Conservation (phyloP, 495 filamentous ascomycete genomes). For the Neurospora pannonica region DNA sequence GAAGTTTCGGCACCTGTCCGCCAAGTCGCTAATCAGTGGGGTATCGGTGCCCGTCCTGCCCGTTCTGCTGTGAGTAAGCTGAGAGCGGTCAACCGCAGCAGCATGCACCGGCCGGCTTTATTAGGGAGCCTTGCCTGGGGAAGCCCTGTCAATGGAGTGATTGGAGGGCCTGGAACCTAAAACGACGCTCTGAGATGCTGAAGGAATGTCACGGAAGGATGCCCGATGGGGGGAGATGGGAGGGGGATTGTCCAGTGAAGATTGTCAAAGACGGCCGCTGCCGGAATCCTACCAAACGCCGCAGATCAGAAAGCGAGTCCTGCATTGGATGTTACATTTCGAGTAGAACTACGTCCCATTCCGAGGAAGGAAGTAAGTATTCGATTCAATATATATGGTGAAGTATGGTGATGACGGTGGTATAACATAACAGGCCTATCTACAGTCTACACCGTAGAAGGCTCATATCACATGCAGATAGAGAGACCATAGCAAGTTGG, state of each 20-base stretch:
- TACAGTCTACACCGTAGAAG: neutral
- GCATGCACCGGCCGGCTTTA: neutral
- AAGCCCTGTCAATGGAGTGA: neutral
- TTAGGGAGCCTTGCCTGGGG: neutral
- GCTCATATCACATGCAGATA: neutral
- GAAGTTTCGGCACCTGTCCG: neutral
- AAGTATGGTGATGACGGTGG: neutral
- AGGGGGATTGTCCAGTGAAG: neutral
- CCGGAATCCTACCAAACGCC: neutral
- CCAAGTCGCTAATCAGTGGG: constrained; percentile 9
- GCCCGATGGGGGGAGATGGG: neutral
- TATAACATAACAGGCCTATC: neutral
- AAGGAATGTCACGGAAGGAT: neutral
- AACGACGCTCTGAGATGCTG: neutral
- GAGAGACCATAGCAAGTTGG: neutral
- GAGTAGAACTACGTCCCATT: neutral
- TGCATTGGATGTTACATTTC: neutral
- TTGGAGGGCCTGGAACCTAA: neutral
- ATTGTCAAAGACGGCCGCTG: neutral
- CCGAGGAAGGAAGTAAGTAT: neutral
- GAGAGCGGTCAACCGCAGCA: neutral
- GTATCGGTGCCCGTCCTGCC: neutral
- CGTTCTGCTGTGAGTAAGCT: neutral
- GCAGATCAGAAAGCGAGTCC: neutral
- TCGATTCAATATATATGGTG: neutral